Evolutionary conservation across 805 yeast species (phyloP), one percentile per base, ranked within the genome.

Genomic region (Candida alai): DNA sequence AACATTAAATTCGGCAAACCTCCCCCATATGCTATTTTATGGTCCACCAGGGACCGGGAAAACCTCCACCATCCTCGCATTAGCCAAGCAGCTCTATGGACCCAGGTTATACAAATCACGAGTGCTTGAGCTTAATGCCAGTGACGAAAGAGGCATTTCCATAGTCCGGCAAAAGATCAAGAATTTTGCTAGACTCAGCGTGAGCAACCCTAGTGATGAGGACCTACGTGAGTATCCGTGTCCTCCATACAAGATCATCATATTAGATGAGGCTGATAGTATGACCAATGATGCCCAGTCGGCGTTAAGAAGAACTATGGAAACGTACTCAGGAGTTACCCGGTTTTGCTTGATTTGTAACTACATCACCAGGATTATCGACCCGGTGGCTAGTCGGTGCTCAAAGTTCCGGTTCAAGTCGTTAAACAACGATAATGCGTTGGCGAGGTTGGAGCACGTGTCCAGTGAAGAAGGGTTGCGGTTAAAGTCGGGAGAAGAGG

Each of bases 201-300:
- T 89, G 1, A 81, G 96, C 0, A 83, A 82, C 40, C 94, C 97
- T 1, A 54, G 84, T 1, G 65, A 70, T 11, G 81, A 78, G 25
- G 93, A 84, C 48, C 58, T 74, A 32, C 74, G 65, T 25, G 73
- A 78, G 13, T 89, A 88, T 60, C 96, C 97, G 2, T 90, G 97
- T 54, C 97, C 98, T 1, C 97, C 97, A 4, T 93, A 85, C 60
- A 93, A 93, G 56, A 78, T 93, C 48, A 83, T 93, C 43, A 85
- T 93, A 27, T 62, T 93, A 35, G 97, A 89, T 63, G 97, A 89
- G 59, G 97, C 97, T 1, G 97, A 93, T 58, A 86, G 96, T 9
- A 93, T 93, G 97, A 93, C 98, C 7, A 75, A 86, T 27, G 97
- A 87, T 49, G 98, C 98, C 0, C 98, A 93, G 55, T 77, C 88